Evolutionary conservation across 768 basidiomycete genomes (phyloP).

Genomic region (Cystofilobasidium ferigula): DNA sequence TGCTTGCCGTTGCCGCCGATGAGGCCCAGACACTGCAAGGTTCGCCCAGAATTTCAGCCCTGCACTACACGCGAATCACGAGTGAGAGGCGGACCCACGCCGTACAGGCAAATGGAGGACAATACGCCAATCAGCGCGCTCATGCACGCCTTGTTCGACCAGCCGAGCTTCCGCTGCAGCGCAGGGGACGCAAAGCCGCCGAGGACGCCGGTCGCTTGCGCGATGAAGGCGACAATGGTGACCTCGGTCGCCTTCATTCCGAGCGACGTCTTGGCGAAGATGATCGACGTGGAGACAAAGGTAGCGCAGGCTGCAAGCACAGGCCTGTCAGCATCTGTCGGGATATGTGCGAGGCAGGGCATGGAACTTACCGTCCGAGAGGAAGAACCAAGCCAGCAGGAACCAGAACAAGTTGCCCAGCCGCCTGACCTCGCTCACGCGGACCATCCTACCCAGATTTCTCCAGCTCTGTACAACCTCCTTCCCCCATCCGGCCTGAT

Average conservation of each 20-base stretch:
- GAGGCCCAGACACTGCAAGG: conserved; percentile 30
- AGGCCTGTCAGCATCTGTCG: conserved; percentile 55
- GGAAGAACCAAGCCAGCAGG: conserved; percentile 84
- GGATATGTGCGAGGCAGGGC: not conserved
- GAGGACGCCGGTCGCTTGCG: conserved; percentile 17
- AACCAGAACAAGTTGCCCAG: conserved; percentile 78
- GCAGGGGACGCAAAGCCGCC: conserved; percentile 47
- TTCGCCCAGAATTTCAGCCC: conserved; percentile 38
- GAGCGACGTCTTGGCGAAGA: conserved; percentile 82
- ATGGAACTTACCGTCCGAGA: conserved; percentile 62
- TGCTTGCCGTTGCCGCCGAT: conserved; percentile 35
- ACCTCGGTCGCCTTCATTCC: conserved; percentile 65
- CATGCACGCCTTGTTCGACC: conserved; percentile 60
- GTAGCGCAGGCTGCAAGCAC: conserved; percentile 51
- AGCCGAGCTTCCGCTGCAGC: conserved; percentile 54
- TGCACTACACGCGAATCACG: too few species aligned
- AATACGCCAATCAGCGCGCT: conserved; percentile 57
- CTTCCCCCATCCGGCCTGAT: conserved; percentile 42
- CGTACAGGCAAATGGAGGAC: conserved; percentile 62
- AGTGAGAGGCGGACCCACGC: conserved; percentile 53
- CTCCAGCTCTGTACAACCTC: conserved; percentile 65
- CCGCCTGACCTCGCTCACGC: conserved; percentile 57
- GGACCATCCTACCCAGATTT: conserved; percentile 61
- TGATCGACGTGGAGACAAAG: conserved; percentile 77
- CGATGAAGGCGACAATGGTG: conserved; percentile 65